Evolutionary conservation across 2,329 filamentous ascomycete genomes (phyloP).

Genomic region (Colletotrichum abscissum): DNA sequence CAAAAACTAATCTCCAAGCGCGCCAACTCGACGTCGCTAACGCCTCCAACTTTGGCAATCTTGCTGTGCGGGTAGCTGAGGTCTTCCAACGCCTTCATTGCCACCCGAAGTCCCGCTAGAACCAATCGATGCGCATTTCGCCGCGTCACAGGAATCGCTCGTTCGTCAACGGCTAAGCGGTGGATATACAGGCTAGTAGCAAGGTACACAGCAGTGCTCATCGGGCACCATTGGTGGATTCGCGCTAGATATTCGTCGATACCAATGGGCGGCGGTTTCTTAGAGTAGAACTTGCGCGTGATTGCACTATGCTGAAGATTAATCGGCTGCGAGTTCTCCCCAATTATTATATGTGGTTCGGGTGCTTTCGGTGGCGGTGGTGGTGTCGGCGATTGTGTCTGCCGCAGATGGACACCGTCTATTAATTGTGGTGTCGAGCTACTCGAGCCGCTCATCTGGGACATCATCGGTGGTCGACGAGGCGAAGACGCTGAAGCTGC

Average conservation of each 20-base stretch:
- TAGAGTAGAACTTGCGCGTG: conserved; percentile 93
- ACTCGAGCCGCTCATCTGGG: conserved; percentile 35
- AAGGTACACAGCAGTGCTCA: conserved; percentile 93
- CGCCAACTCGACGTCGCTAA: conserved; percentile 83
- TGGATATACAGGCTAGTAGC: conserved; percentile 90
- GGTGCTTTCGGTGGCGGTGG: conserved; percentile 42
- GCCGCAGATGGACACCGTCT: conserved; percentile 29
- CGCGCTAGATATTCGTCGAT: conserved; percentile 87
- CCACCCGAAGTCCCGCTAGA: conserved; percentile 85
- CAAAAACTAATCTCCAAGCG: conserved; percentile 90
- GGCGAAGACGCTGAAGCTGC: not conserved
- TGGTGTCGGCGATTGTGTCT: conserved; percentile 48
- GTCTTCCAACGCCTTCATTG: conserved; percentile 96
- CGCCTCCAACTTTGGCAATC: conserved; percentile 88
- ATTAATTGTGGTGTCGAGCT: conserved; percentile 28
- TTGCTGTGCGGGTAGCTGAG: conserved; percentile 86
- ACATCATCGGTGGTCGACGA: conserved; percentile 18
- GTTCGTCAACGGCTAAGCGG: conserved; percentile 80
- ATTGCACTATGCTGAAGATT: conserved; percentile 86
- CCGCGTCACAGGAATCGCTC: conserved; percentile 81
- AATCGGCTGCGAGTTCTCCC: conserved; percentile 78
- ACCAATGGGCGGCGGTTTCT: conserved; percentile 83
- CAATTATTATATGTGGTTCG: conserved; percentile 70
- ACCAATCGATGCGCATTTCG: conserved; percentile 89
- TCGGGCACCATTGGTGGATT: conserved; percentile 90